These are phyloP conservation scores for Fusarium sp. DNA, from an alignment of 2,329 filamentous ascomycete species.

Conservation along the genomic window DNA sequence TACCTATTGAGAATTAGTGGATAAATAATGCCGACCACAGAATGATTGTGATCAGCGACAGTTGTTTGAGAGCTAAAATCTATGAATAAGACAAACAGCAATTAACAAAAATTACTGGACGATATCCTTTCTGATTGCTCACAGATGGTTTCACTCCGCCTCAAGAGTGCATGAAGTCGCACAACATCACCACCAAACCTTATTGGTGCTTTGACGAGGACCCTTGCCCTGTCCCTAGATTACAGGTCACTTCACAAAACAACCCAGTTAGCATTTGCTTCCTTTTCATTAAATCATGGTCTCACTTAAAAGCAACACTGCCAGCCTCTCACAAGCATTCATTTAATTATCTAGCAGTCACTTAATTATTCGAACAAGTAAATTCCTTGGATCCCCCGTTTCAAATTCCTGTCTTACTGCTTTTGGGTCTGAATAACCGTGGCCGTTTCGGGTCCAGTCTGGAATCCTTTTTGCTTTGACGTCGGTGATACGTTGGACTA, in stretches of 20 bases:
- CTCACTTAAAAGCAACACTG: background rate
- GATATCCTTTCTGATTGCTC: background rate
- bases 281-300: constrained; percentile 1
- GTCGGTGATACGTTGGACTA: background rate
- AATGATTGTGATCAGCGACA: background rate
- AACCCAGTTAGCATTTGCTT: background rate
- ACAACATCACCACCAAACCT: background rate
- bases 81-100: background rate
- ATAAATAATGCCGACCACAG: background rate
- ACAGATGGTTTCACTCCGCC: background rate
- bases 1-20: background rate
- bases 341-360: background rate
- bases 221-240: background rate
- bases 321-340: background rate
- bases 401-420: constrained; percentile 4
- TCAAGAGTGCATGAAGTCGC: background rate
- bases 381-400: constrained; percentile 1
- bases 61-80: background rate
- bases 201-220: background rate
- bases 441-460: background rate
- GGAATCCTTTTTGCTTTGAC: background rate
- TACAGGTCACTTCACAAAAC: background rate
- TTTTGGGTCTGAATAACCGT: constrained; percentile 24
- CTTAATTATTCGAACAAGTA: background rate
- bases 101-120: background rate